These are phyloP conservation scores for Staphylotrichum longicolle DNA, from an alignment of 495 filamentous ascomycete species.

Conservation along the genomic window DNA sequence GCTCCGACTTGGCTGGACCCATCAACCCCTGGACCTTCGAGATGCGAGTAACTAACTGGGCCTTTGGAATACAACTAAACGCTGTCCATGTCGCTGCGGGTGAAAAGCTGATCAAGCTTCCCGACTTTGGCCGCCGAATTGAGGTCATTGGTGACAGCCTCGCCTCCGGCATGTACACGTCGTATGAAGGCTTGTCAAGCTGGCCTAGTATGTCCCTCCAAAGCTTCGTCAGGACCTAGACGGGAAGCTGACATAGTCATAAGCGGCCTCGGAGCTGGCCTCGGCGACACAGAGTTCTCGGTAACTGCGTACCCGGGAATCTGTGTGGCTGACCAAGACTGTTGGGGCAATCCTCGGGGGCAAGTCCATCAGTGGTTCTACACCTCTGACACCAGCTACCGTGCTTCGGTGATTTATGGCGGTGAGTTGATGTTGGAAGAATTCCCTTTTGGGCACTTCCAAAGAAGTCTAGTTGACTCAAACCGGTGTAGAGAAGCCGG, in stretches of 20 bases:
- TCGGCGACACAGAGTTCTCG: constrained; percentile 63
- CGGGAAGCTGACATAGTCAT: not conserved
- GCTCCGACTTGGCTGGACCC: constrained; percentile 40
- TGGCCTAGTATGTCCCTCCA: constrained; percentile 49
- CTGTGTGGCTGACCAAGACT: constrained; percentile 58
- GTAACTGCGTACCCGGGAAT: constrained; percentile 63
- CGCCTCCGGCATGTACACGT: constrained; percentile 59
- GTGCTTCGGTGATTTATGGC: constrained; percentile 52
- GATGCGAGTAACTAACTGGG: constrained; percentile 65
- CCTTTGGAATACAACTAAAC: constrained; percentile 59
- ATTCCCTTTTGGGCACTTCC: not conserved
- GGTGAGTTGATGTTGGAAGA: constrained; percentile 27
- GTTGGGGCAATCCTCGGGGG: constrained; percentile 56
- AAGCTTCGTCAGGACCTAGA: not conserved
- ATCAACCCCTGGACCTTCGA: constrained; percentile 51
- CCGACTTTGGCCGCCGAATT: constrained; percentile 52
- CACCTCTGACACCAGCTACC: constrained; percentile 57
- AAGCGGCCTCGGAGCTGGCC: constrained; percentile 53
- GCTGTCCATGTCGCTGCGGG: constrained; percentile 52
- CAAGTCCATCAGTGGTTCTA: constrained; percentile 66
- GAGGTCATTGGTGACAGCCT: constrained; percentile 66
- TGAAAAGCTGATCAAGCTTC: constrained; percentile 51
- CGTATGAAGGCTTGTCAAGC: constrained; percentile 60
- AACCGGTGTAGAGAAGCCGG: constrained; percentile 43
- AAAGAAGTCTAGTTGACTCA: not conserved